Evolutionary conservation across 1,284 basidiomycete species (phyloP), one percentile per base, ranked within the genome.

Genomic region (Agaricales sp.): DNA sequence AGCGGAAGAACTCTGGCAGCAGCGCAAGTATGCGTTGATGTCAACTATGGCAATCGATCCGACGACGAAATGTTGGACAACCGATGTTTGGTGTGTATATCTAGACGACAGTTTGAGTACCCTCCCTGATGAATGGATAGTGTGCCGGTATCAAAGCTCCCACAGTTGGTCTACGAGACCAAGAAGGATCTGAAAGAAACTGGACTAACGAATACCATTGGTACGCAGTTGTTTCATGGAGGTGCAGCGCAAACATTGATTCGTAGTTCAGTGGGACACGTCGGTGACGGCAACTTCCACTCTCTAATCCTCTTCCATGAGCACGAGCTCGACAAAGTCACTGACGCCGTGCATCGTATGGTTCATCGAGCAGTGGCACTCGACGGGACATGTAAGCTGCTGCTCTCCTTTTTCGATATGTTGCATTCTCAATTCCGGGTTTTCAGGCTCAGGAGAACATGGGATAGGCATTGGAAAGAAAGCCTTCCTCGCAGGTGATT

Each of bases 1-100:
- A 60, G 90, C 87, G 0, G 80, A 81, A 2, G 78, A 82, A 52
- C 67, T 97, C 11, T 97, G 93, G 94, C 77, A 86, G 57, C 90
- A 90, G 54, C 71, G 82, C 45, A 97, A 96, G 67, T 85, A 88
- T 59, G 87, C 88, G 2, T 65, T 93, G 26, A 88, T 79, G 73
- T 83, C 80, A 45, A 82, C 82, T 6, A 61, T 90, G 54, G 78
- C 78, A 16, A 69, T 81, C 14, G 64, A 78, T 50, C 82, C 86
- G 2, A 82, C 78, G 8, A 67, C 70, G 11, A 75, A 74, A 46
- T 84, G 82, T 52, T 93, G 89, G 87, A 87, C 87, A 3, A 94
- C 92, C 1, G 92, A 93, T 63, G 87, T 91, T 43, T 91, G 88
- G 87, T 11, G 20, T 19, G 44, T 20, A n/a, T 16, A 37, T 25